Base-by-base conservation (phyloP, 1,139 yeast species). In the Nakaseomyces bracarensis region DNA sequence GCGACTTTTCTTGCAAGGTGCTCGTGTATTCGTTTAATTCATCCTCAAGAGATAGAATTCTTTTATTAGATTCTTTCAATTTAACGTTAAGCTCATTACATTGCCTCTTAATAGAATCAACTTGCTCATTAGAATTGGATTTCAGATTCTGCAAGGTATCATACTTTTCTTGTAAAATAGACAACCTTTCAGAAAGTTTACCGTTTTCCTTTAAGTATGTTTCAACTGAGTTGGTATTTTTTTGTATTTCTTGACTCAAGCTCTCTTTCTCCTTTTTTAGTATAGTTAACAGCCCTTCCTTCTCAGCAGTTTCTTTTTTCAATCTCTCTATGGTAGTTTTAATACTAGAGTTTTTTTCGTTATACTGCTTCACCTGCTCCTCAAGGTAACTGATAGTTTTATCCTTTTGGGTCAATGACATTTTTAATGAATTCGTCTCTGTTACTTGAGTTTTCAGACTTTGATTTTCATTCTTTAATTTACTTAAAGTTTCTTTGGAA, bases 51-150 rank as follows among this genome's bases (percentile, higher is more conserved):
- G 77, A 72, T 45, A 84, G 91, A 22, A 75, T 68, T 48, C 75
- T 72, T 42, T 69, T 68, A 26, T 71, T 70, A 3, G 79, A 68
- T 52, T 89, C 97, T 48, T 75, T 75, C 26, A 80, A 64, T 43
- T 82, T 77, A 73, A 82, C 74, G 5, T 70, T 62, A 40, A 86
- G 63, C 55, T 89, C 97, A 38, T 87, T 95, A 44, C 80, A 75
- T 59, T 87, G 94, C 49, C 79, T 79, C 51, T 75, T 79, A 45
- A 77, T 64, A 0, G 75, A 56, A 46, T 78, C 84, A 13, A 75
- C 69, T 46, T 79, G 79, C 27, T 75, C 76, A 20, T 67, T 69
- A 0, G 83, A 72, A 31, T 63, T 39, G 8, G 70, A 57, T 47
- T 72, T 76, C 19, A 74, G 65, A 42, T 69, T 70, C 39, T 70